Percentiles rank a stretch among this genome's conserved stretches.
phyloP scores from a whole-genome alignment of 257 asterid genomes.

The Plantago major region DNA sequence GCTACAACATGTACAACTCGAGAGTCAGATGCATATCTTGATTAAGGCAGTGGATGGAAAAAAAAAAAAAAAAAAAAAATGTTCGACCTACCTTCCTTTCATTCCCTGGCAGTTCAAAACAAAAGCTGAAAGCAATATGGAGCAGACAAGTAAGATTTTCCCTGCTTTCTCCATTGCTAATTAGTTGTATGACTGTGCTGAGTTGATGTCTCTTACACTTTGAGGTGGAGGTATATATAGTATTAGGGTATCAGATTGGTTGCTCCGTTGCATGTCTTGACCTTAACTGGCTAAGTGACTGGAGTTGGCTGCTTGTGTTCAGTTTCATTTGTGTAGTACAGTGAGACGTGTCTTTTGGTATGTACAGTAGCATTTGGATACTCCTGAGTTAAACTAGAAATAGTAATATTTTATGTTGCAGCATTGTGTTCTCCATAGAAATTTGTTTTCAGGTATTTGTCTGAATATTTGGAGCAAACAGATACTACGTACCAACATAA shows the following conservation, averaged over 20 bases:
- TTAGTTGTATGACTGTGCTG: not conserved
- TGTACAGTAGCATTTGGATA: not conserved
- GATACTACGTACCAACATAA: too few species aligned
- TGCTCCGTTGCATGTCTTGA: not conserved
- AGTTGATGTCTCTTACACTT: slow-evolving; percentile 7
- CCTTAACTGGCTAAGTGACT: not conserved
- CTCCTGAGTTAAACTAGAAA: not conserved
- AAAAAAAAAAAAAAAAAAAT: too few species aligned
- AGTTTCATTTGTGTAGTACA: not conserved
- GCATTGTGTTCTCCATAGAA: not conserved
- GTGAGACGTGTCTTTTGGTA: too few species aligned
- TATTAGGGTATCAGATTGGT: not conserved
- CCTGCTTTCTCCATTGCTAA: slow-evolving; percentile 22
- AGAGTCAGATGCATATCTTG: too few species aligned
- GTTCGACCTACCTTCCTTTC: slow-evolving; percentile 30
- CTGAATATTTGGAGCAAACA: not conserved
- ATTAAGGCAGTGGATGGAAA: too few species aligned
- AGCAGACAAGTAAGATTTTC: slow-evolving; percentile 25
- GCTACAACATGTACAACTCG: slow-evolving; percentile 15
- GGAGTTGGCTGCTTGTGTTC: not conserved
- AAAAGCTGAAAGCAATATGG: slow-evolving; percentile 30
- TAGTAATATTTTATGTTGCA: not conserved
- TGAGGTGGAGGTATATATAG: slow-evolving; percentile 20
- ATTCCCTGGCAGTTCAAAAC: slow-evolving; percentile 32
- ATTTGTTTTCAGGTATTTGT: not conserved